Base-by-base conservation (phyloP, 2,329 filamentous ascomycete genomes). In the Amylocarpus encephaloides region DNA sequence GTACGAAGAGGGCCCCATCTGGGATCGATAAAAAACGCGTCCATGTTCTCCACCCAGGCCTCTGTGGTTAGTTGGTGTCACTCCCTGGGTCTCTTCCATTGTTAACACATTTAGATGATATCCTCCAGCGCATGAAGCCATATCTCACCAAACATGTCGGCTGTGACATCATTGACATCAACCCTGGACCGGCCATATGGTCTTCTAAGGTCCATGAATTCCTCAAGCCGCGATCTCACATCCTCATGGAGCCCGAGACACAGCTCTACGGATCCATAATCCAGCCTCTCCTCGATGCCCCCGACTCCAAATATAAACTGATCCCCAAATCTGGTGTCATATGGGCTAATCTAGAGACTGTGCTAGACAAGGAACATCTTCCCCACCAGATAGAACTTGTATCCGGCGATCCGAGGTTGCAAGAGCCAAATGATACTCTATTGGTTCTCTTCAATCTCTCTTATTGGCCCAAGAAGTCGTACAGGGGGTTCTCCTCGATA, bases 161-260 rank as follows among this genome's bases (percentile, higher is more conserved):
- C 48, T 90, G 91, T 68, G 90, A 95, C 61, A 77, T 97, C 40
- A 73, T 98, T 60, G 92, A 97, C 64, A 72, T 95, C 49, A 88
- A 91, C 66, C 92, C 92, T 0, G 90, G 90, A 12, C 71, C 72
- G 1, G 88, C 90, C 7, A 48, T 95, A 2, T 93, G 86, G 80
- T 95, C 91, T 32, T 73, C 73, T 26, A 87, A 85, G 61, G 72
- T 97, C 1, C 82, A 95, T 64, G 75, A 88, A 0, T 71, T 78
- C 41, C 73, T 98, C 6, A 71, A 88, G 61, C 92, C 92, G 4
- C 82, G 89, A 50, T 83, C 80, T 5, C 93, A 98, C 70, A 71
- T 96, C 40, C 73, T 98, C 38, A 75, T 96, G 68, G 91, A 97
- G 62, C 82, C 83, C 2, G 78, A 87, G 32, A 66, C 69, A 2